phyloP scores from a whole-genome alignment of 2,329 filamentous ascomycete genomes.

The Cladophialophora bantiana region DNA sequence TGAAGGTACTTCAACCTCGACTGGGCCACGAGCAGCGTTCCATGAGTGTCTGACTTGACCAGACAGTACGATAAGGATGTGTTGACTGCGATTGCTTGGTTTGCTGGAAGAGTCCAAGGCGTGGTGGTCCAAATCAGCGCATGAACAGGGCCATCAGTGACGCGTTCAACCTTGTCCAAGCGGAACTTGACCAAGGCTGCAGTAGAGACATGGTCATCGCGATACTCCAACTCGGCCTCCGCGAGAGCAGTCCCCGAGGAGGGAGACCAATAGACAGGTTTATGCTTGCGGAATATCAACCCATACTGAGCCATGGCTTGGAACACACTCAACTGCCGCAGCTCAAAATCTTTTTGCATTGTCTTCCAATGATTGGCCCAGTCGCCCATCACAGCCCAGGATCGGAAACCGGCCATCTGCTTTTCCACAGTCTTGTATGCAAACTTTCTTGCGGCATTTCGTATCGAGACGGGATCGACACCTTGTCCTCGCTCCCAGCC shows the following conservation, averaged over 20 bases:
- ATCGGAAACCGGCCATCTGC: slow-evolving; percentile 66
- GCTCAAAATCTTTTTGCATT: slow-evolving; percentile 68
- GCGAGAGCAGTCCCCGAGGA: slow-evolving; percentile 69
- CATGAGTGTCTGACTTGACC: slow-evolving; percentile 63
- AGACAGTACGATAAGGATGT: slow-evolving; percentile 76
- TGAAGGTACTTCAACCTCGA: slow-evolving; percentile 69
- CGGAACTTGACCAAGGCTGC: slow-evolving; percentile 78
- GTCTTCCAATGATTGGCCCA: slow-evolving; percentile 69
- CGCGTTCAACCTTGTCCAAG: slow-evolving; percentile 51
- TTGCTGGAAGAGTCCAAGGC: slow-evolving; percentile 95
- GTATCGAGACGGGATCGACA: slow-evolving; percentile 56
- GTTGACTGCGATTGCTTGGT: slow-evolving; percentile 85
- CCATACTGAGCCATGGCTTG: slow-evolving; percentile 67
- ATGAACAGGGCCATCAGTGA: slow-evolving; percentile 62
- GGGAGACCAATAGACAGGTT: slow-evolving; percentile 71
- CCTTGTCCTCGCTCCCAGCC: slow-evolving; percentile 51
- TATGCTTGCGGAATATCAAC: slow-evolving; percentile 67
- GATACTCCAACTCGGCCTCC: slow-evolving; percentile 70
- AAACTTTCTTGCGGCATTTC: slow-evolving; percentile 62
- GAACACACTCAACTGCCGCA: slow-evolving; percentile 66
- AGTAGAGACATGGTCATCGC: slow-evolving; percentile 65
- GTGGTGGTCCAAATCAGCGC: slow-evolving; percentile 99
- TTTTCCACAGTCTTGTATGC: slow-evolving; percentile 63
- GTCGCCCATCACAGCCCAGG: slow-evolving; percentile 70
- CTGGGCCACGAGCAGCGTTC: slow-evolving; percentile 73